Evolutionary conservation across 2,329 filamentous ascomycete species (phyloP).

Genomic region (Exophiala sp.): DNA sequence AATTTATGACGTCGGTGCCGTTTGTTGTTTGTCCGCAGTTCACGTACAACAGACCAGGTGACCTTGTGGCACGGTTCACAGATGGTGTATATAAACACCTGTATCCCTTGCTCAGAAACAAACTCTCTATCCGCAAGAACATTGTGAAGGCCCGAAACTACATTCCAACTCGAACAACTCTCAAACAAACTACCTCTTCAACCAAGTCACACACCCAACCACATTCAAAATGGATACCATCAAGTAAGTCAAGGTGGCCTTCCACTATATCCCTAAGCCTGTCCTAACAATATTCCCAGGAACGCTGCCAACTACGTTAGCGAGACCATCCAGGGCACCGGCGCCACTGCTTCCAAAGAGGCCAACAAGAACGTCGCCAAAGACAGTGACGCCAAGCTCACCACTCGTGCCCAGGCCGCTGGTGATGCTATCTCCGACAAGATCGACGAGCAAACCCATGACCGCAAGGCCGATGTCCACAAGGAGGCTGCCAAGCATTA

Average conservation of each 20-base stretch:
- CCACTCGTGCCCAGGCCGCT: slow-evolving; percentile 51
- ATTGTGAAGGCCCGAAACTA: background rate
- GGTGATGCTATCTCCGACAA: slow-evolving; percentile 50
- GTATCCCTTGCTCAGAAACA: background rate
- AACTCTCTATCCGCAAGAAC: background rate
- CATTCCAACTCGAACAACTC: background rate
- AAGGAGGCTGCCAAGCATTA: slow-evolving; percentile 29
- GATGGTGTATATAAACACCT: slow-evolving; percentile 13
- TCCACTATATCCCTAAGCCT: background rate
- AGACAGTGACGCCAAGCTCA: slow-evolving; percentile 47
- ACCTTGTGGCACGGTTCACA: too few species aligned
- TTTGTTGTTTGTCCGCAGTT: too few species aligned
- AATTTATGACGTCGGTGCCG: background rate
- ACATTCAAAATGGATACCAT: slow-evolving; percentile 27
- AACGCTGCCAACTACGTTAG: slow-evolving; percentile 65
- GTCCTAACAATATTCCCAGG: slow-evolving; percentile 28
- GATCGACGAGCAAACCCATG: slow-evolving; percentile 42
- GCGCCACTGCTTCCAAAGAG: slow-evolving; percentile 57
- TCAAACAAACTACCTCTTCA: background rate
- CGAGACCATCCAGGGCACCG: slow-evolving; percentile 56
- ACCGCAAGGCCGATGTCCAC: slow-evolving; percentile 29
- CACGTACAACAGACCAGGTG: too few species aligned
- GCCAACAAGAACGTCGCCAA: slow-evolving; percentile 64
- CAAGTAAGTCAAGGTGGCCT: slow-evolving; percentile 19
- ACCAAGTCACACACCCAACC: slow-evolving; percentile 2